phyloP scores from a whole-genome alignment of 768 basidiomycete species.

The Tubosaeta brunneosetosa region DNA sequence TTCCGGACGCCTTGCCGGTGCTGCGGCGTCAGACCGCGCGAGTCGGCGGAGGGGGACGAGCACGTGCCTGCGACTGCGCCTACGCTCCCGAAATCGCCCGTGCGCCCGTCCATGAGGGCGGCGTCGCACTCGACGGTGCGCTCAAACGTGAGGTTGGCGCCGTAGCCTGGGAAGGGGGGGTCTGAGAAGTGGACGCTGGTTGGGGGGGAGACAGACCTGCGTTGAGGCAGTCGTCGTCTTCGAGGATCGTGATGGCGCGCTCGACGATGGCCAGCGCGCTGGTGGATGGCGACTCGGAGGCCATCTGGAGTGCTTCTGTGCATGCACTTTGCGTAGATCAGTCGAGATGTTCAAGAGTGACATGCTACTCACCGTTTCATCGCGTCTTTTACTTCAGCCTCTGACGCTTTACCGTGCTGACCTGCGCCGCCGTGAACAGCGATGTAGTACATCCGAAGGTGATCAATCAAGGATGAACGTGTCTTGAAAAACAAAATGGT shows the following conservation, averaged over 20 bases:
- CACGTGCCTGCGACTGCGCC: slow-evolving; percentile 65
- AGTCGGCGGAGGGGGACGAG: too few species aligned
- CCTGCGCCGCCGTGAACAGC: slow-evolving; percentile 81
- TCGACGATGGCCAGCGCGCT: slow-evolving; percentile 46
- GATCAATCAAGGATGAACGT: slow-evolving; percentile 7
- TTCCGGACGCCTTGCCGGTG: slow-evolving; percentile 74
- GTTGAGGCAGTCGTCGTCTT: slow-evolving; percentile 65
- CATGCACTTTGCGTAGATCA: slow-evolving; percentile 45
- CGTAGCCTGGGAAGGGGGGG: slow-evolving; percentile 47
- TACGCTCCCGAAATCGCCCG: slow-evolving; percentile 59
- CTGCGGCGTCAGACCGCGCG: too few species aligned
- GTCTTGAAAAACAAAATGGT: slow-evolving; percentile 12
- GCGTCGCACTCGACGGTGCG: slow-evolving; percentile 83
- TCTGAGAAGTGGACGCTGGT: not conserved
- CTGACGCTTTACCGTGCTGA: slow-evolving; percentile 44
- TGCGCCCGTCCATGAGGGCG: slow-evolving; percentile 55
- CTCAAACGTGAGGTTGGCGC: slow-evolving; percentile 72
- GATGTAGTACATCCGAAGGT: slow-evolving; percentile 42
- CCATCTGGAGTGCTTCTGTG: slow-evolving; percentile 33
- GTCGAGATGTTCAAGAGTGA: not conserved
- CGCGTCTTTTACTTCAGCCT: slow-evolving; percentile 50
- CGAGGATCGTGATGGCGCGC: slow-evolving; percentile 51
- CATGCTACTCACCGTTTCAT: slow-evolving; percentile 47
- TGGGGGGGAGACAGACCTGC: slow-evolving; percentile 44
- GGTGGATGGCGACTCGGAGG: slow-evolving; percentile 8